Evolutionary conservation across 148 eudicot species (phyloP).

Genomic region (Vaccinium myrtillus): DNA sequence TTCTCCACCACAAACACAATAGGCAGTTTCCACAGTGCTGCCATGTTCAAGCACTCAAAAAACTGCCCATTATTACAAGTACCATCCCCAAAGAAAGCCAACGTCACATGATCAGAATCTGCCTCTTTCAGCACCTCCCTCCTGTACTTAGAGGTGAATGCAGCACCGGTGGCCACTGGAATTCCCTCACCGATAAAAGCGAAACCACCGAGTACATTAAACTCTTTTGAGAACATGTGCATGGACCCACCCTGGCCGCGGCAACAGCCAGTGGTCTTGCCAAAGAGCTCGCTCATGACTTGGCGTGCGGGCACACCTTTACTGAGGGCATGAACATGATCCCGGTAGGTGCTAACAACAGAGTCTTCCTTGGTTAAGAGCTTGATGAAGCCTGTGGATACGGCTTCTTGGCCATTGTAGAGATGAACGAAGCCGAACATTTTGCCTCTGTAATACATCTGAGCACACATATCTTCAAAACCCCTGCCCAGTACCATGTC

Average conservation of each 20-base stretch:
- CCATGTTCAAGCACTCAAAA: conserved; percentile 98
- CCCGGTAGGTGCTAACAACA: conserved; percentile 86
- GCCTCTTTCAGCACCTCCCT: conserved; percentile 73
- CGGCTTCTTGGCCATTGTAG: conserved; percentile 95
- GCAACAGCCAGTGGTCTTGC: conserved; percentile 87
- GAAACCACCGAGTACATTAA: conserved; percentile 88
- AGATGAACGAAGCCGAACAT: conserved; percentile 97
- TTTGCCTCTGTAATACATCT: conserved; percentile 94
- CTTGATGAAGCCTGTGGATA: conserved; percentile 90
- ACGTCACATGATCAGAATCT: conserved; percentile 76
- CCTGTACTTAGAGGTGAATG: conserved; percentile 73
- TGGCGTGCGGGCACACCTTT: conserved; percentile 76
- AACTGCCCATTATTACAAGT: conserved; percentile 95
- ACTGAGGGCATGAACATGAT: conserved; percentile 87
- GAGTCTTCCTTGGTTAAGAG: conserved; percentile 68
- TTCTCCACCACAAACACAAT: conserved; percentile 95
- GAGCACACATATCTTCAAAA: conserved; percentile 97
- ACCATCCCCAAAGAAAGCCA: conserved; percentile 93
- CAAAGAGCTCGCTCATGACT: conserved; percentile 96
- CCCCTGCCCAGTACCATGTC: conserved; percentile 79
- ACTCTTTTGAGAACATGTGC: conserved; percentile 97
- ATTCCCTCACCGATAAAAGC: conserved; percentile 97
- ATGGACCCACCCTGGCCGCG: conserved; percentile 99
- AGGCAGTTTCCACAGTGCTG: conserved; percentile 89
- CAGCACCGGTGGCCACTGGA: conserved; percentile 93